Percentiles rank a stretch among this genome's conserved stretches.
phyloP scores from a whole-genome alignment of 106 monocot genomes.

The Xerophyta viscosa region DNA sequence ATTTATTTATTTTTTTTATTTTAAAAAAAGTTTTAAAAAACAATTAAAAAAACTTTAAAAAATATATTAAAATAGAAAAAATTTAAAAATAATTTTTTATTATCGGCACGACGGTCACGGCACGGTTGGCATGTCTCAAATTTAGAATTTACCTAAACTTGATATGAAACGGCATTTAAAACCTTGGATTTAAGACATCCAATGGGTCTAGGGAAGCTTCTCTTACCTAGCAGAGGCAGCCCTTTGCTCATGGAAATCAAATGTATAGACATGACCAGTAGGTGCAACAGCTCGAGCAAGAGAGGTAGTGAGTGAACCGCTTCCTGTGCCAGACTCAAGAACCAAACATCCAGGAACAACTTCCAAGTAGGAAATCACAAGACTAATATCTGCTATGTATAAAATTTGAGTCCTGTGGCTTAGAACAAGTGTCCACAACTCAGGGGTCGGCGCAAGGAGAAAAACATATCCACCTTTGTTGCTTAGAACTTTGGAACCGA shows the following conservation, averaged over 20 bases:
- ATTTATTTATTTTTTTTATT: too few species aligned
- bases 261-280: constrained; percentile 75
- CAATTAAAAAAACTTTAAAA: too few species aligned
- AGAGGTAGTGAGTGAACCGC: constrained; percentile 90
- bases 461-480: constrained; percentile 70
- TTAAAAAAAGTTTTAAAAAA: too few species aligned
- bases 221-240: constrained; percentile 72
- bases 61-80: too few species aligned
- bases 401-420: constrained; percentile 96
- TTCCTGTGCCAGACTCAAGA: constrained; percentile 93
- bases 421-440: constrained; percentile 87
- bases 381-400: constrained; percentile 85
- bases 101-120: too few species aligned
- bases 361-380: constrained; percentile 81
- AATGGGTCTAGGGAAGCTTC: background rate
- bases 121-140: too few species aligned
- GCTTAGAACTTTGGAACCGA: constrained; percentile 69
- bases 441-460: constrained; percentile 81
- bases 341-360: constrained; percentile 87
- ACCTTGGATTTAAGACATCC: too few species aligned
- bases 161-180: too few species aligned
- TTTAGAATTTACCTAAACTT: too few species aligned
- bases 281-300: constrained; percentile 90
- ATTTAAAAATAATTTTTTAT: too few species aligned
- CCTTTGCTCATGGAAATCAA: constrained; percentile 95